A percentile compares a stretch with the other conserved stretches of the same genome.
Evolutionary conservation across 305 asterid species (phyloP).

Genomic region (Caryopteris hybrid): DNA sequence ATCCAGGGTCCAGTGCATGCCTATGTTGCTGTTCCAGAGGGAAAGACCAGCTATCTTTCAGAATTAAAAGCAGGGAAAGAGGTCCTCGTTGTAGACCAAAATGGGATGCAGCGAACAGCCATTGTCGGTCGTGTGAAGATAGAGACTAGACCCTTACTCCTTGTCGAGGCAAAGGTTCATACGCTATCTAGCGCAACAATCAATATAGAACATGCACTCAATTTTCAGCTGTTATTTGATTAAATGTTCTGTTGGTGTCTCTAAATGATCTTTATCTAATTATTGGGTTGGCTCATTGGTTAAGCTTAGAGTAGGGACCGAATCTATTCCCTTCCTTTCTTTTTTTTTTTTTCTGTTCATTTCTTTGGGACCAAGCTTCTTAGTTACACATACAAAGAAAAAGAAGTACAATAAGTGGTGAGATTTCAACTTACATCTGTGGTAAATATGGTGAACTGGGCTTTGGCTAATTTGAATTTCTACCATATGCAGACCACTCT

Average conservation of each 20-base stretch:
- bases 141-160: constrained; percentile 76
- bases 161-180: constrained; percentile 76
- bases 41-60: constrained; percentile 79
- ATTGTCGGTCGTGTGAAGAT: constrained; percentile 85
- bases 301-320: not conserved
- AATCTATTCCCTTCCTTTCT: not conserved
- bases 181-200: constrained; percentile 2
- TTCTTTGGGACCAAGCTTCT: not conserved
- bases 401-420: not conserved
- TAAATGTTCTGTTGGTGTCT: not conserved
- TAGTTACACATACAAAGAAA: not conserved
- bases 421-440: no score
- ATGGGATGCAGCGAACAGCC: constrained; percentile 72
- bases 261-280: not conserved
- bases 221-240: not conserved
- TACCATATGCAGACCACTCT: not conserved
- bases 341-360: not conserved
- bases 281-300: not conserved
- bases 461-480: not conserved
- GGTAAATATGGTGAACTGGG: not conserved
- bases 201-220: not conserved
- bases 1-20: constrained; percentile 87
- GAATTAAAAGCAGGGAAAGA: constrained; percentile 79
- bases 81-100: constrained; percentile 66
- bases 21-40: constrained; percentile 82